Conservation (phyloP, 805 yeast genomes). For the Ogataea degrootiae region DNA sequence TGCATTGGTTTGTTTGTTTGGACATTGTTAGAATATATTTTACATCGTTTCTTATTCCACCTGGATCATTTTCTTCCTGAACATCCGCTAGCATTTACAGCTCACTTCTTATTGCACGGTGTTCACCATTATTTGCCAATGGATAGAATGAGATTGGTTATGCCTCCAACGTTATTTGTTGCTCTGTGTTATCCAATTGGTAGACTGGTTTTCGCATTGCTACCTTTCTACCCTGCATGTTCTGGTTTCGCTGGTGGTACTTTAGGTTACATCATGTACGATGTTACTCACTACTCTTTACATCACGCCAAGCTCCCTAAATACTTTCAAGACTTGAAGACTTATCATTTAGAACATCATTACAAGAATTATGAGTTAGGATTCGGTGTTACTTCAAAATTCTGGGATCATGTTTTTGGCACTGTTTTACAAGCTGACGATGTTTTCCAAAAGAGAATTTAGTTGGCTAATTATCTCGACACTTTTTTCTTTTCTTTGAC, state of each 20-base stretch:
- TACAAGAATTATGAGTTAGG: constrained; percentile 96
- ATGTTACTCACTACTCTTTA: constrained; percentile 87
- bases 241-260: constrained; percentile 95
- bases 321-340: constrained; percentile 73
- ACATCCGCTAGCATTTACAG: constrained; percentile 62
- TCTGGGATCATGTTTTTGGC: constrained; percentile 91
- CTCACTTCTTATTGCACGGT: constrained; percentile 92
- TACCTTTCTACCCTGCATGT: constrained; percentile 83
- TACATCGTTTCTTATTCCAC: constrained; percentile 93
- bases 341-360: constrained; percentile 94
- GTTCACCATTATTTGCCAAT: constrained; percentile 96
- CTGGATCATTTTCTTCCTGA: constrained; percentile 84
- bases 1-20: constrained; percentile 81
- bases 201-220: constrained; percentile 63
- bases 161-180: constrained; percentile 89
- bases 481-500: neutral
- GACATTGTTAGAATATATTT: constrained; percentile 83
- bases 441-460: constrained; percentile 40
- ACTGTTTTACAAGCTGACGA: constrained; percentile 58
- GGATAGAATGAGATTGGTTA: constrained; percentile 89
- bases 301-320: constrained; percentile 85
- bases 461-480: constrained; percentile 1
- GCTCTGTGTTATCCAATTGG: constrained; percentile 76
- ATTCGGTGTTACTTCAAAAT: constrained; percentile 89
- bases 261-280: constrained; percentile 89